These are phyloP conservation scores for Penicillium nordicum DNA, from an alignment of 2,329 filamentous ascomycete species.

Conservation along the genomic window DNA sequence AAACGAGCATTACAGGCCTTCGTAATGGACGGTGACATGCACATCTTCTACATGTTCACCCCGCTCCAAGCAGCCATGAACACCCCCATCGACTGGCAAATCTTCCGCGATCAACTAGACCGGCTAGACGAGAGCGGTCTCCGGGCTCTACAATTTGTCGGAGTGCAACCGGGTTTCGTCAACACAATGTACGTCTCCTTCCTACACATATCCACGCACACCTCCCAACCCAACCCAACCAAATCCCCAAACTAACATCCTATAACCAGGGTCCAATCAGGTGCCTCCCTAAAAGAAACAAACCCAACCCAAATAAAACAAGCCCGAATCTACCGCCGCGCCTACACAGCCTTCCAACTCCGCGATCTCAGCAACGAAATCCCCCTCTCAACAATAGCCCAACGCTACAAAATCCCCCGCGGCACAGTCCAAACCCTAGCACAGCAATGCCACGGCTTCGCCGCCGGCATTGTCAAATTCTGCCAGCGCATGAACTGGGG, in stretches of 20 bases:
- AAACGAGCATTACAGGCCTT: slow-evolving; percentile 66
- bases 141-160: slow-evolving; percentile 65
- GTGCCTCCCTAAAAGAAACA: slow-evolving; percentile 57
- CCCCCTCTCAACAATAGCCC: slow-evolving; percentile 65
- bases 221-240: background rate
- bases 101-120: slow-evolving; percentile 69
- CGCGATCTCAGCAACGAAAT: slow-evolving; percentile 74
- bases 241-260: slow-evolving; percentile 5
- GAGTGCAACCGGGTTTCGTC: slow-evolving; percentile 64
- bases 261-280: slow-evolving; percentile 60
- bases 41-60: slow-evolving; percentile 73
- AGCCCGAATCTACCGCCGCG: slow-evolving; percentile 65
- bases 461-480: slow-evolving; percentile 75
- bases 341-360: slow-evolving; percentile 73
- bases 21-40: slow-evolving; percentile 78
- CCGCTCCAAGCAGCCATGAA: slow-evolving; percentile 56
- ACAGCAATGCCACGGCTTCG: slow-evolving; percentile 74
- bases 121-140: slow-evolving; percentile 67
- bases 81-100: slow-evolving; percentile 64
- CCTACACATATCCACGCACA: background rate
- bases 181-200: slow-evolving; percentile 56
- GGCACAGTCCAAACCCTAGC: slow-evolving; percentile 69
- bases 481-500: slow-evolving; percentile 75
- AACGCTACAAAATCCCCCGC: slow-evolving; percentile 67
- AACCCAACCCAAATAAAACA: slow-evolving; percentile 59